Evolutionary conservation across 345 rosid species (phyloP), one percentile per base, ranked within the genome.

Genomic region (Camelina hispida): DNA sequence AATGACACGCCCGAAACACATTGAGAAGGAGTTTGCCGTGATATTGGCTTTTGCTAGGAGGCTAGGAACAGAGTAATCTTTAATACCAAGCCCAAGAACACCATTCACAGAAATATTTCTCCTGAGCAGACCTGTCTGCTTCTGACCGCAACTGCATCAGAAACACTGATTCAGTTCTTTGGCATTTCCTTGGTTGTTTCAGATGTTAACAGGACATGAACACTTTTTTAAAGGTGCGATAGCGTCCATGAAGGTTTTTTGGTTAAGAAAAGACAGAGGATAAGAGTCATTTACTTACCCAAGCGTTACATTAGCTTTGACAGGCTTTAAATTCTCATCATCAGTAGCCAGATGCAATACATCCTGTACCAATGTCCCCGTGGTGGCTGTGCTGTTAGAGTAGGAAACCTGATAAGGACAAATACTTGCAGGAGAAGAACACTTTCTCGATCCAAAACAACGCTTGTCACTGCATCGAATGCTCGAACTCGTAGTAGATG

Each of bases 81-180:
- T 81, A 79, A 92, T 68, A 42, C 99, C 99, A 67, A 95, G 97
- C 55, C 99, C 99, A 64, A 95, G 87, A 37, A 90, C 84, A 66
- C 99, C 99, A 66, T 95, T 95, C 46, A 91, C 92, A 53, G 97
- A 85, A 2, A 76, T 82, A 28, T 1, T 6, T 48, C 66, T 58
- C 81, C 87, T 73, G 72, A 94, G 87, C n/a, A 86, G 70, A 79
- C 99, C 99, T n/a, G 95, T 90, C 81, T 88, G 96, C 57, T 73
- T 77, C 78, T 68, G 81, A 62, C 97, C 99, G 64, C 99, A 92
- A 35, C 99, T 95, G 85, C 82, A 82, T 14, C 38, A n/a, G 35
- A 71, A 18, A 61, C 43, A 69, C 7, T 2, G 74, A 44, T 54
- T 54, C 50, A 69, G 56, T 51, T 51, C 20, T 16, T 62, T 53